phyloP scores from a whole-genome alignment of 805 yeast genomes.

The Dipodascus geniculatus region DNA sequence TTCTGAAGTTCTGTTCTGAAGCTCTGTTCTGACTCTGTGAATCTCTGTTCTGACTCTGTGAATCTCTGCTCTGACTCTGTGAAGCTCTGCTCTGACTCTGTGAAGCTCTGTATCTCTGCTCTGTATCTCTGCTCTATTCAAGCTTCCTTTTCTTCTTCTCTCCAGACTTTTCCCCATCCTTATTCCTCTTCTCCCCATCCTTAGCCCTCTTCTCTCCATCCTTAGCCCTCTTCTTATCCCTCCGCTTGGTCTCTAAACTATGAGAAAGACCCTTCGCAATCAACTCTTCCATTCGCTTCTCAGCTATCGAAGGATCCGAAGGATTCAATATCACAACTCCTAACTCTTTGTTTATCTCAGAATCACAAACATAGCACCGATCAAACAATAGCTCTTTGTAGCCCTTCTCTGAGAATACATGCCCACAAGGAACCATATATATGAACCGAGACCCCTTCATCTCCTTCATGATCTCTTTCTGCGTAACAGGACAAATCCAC shows the following conservation, averaged over 20 bases:
- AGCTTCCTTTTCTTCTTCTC: too few species aligned
- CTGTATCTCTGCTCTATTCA: too few species aligned
- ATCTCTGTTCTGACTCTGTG: too few species aligned
- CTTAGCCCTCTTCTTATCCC: conserved; percentile 4
- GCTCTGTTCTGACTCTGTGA: too few species aligned
- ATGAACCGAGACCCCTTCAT: conserved; percentile 25
- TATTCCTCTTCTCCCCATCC: too few species aligned
- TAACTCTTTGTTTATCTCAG: neutral
- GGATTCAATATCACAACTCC: conserved; percentile 17
- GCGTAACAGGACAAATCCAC: conserved; percentile 29
- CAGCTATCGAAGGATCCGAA: conserved; percentile 5
- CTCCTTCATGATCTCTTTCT: conserved; percentile 26
- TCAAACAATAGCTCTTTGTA: conserved; percentile 9
- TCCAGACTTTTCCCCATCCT: too few species aligned
- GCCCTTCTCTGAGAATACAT: conserved; percentile 17
- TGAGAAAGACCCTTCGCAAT: conserved; percentile 12
- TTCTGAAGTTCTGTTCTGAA: too few species aligned
- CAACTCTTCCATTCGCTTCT: conserved; percentile 12
- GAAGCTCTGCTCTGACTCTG: too few species aligned
- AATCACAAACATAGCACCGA: conserved; percentile 5
- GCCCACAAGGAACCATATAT: conserved; percentile 29
- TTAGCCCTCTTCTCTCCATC: neutral
- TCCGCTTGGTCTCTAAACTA: conserved; percentile 8
- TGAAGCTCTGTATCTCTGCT: too few species aligned
- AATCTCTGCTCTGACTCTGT: too few species aligned